Evolutionary conservation across 305 asterid species (phyloP), one percentile per base, ranked within the genome.

Genomic region (Fraxinus nigra): DNA sequence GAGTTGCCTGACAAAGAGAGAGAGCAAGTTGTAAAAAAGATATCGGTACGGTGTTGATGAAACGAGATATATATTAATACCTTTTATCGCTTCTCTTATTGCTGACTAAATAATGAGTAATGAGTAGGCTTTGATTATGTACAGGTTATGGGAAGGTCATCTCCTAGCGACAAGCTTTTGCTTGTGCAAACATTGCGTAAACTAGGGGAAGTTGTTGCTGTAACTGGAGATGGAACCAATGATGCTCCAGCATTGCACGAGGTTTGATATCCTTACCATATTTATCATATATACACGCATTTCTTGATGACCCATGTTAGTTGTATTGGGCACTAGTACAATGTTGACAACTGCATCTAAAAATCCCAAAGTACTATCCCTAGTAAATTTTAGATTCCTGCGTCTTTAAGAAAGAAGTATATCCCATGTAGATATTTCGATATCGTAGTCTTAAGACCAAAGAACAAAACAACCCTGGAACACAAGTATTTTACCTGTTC

Each of bases 191-290:
- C 98, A 72, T 86, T 95, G 43, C 98, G 98, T 86, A 92, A 87
- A 87, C 93, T n/a, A 82, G 99, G 99, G 79, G 98, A 95, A 51
- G 97, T 95, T 72, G 98, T 93, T 82, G 98, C 98, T 46, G 99
- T 95, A 28, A 93, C 98, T 56, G 99, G 99, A 86, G 98, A 95
- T 81, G 99, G 99, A 89, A 95, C 99, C 76, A 95, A 95, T 82
- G 99, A 95, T 79, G 99, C 99, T 75, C 99, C 98, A 11, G 99
- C 99, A 78, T 92, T 95, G 84, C 98, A 95, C 84, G 99, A 95
- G 97, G 99, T 95, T 87, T 77, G 83, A 76, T 76, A 75, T 70
- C 76, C 56, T 86, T 9, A 2, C 73, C 84, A 76, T 73, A 67
- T 48, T 80, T 32, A 28, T 67, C 74, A 67, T 67, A 67, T 28